Percentiles rank a stretch among this genome's conserved stretches.
Conservation (phyloP, 176 grass and related monocot species). For the Triticum urartu region DNA sequence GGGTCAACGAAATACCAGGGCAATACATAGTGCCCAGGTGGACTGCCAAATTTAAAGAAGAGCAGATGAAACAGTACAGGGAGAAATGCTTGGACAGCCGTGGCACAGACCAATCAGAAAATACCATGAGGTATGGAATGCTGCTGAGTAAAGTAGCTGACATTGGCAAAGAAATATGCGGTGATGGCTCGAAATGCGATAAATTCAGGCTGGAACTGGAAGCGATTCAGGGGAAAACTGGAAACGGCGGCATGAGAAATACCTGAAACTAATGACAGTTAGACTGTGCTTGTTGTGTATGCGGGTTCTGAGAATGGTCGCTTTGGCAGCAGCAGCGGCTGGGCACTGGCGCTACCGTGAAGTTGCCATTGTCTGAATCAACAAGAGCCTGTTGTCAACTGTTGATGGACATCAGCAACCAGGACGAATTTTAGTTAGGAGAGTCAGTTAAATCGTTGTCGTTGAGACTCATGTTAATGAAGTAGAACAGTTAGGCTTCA, state of each 20-base stretch:
- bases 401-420: background rate
- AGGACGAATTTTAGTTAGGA: background rate
- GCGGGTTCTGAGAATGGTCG: background rate
- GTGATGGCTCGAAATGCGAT: background rate
- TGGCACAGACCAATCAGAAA: constrained; percentile 6
- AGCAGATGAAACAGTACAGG: background rate
- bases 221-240: background rate
- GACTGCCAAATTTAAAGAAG: constrained; percentile 17
- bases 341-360: background rate
- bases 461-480: background rate
- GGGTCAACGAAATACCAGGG: constrained; percentile 21
- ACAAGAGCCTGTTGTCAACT: background rate
- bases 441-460: background rate
- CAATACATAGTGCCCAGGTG: constrained; percentile 39
- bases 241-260: background rate
- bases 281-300: background rate
- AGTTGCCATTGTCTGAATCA: background rate
- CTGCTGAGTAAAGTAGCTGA: constrained; percentile 14
- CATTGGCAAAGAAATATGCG: constrained; percentile 13
- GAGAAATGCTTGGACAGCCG: background rate
- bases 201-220: constrained; percentile 13
- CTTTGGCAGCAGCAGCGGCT: background rate
- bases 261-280: background rate
- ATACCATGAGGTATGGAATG: constrained; percentile 19
- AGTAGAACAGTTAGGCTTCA: background rate